Evolutionary conservation across 805 yeast species (phyloP), one percentile per base, ranked within the genome.

Genomic region (Kazachstania bromeliacearum): DNA sequence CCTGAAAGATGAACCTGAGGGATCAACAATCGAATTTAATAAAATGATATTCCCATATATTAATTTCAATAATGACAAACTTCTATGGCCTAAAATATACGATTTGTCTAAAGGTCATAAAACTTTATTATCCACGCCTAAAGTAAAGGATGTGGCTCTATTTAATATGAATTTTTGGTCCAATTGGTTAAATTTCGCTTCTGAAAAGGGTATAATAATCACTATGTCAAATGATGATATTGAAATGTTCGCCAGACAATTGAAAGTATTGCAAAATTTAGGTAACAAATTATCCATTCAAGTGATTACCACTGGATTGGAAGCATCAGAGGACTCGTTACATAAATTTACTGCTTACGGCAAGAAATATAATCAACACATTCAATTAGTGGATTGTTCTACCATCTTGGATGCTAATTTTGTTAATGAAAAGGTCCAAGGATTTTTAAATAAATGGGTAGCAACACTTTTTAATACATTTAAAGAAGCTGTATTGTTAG

Each of bases 401-500:
- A 29, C 47, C 1, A 16, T 55, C 3, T 27, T 58, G 17, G 45
- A 50, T 26, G 19, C 38, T 4, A 27, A 27, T 9, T 55, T 47
- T 35, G 28, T 44, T 6, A 39, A 40, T 13, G 20, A 30, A 13
- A 21, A 37, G n/a, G 41, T 53, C 18, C 30, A 17, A 4, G 38
- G 40, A 17, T 63, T 52, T 37, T 50, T 58, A 12, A 65, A 64
- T 42, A 79, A 77, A 50, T 66, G 79, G 54, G 47, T 76, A 20
- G 80, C 83, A 1, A 63, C 71, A 17, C 41, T 74, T 23, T 77
- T 78, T 54, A 76, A 69, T 35, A 66, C 74, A 8, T 73, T 73
- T 45, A 65, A 66, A 27, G 75, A 71, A 45, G 61, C 64, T 28
- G 54, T 75, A 8, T 55, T 75, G 19, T 37, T 75, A 12, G 81